A percentile compares a stretch with the other conserved stretches of the same genome.
Evolutionary conservation across 2,329 filamentous ascomycete genomes (phyloP).

Genomic region (Apiospora hydei): DNA sequence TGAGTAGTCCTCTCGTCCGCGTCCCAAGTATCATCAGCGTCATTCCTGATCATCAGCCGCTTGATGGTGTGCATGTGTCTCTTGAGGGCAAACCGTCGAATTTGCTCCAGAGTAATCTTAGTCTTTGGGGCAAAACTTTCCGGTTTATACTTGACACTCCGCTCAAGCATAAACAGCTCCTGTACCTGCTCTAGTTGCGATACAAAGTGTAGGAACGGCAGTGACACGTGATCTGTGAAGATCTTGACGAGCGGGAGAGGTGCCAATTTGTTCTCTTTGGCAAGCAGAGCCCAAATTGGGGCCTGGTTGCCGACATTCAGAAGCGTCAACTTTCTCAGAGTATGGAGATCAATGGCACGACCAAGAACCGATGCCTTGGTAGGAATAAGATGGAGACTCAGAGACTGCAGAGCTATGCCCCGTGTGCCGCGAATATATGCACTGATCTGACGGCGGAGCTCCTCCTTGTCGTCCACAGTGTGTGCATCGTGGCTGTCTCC

Average conservation of each 20-base stretch:
- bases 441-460: constrained; percentile 43
- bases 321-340: constrained; percentile 64
- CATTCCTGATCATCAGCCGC: constrained; percentile 67
- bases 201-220: constrained; percentile 60
- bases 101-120: constrained; percentile 61
- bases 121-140: constrained; percentile 61
- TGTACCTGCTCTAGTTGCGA: constrained; percentile 59
- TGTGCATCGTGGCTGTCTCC: constrained; percentile 42
- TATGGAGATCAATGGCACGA: constrained; percentile 62
- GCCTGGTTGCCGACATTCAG: constrained; percentile 70
- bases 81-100: constrained; percentile 62
- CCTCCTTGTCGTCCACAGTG: constrained; percentile 25
- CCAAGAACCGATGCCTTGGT: constrained; percentile 65
- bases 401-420: constrained; percentile 61
- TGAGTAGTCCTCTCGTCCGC: constrained; percentile 60
- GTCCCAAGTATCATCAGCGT: constrained; percentile 62
- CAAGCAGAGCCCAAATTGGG: constrained; percentile 64
- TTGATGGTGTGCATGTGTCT: constrained; percentile 63
- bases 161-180: constrained; percentile 68
- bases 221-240: constrained; percentile 69
- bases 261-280: constrained; percentile 58
- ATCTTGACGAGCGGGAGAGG: constrained; percentile 64
- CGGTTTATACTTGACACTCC: constrained; percentile 57
- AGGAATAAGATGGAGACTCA: constrained; percentile 66
- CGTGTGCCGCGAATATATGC: constrained; percentile 66